phyloP scores from a whole-genome alignment of 1,139 yeast genomes.

The Trichomonascaceae sp. region DNA sequence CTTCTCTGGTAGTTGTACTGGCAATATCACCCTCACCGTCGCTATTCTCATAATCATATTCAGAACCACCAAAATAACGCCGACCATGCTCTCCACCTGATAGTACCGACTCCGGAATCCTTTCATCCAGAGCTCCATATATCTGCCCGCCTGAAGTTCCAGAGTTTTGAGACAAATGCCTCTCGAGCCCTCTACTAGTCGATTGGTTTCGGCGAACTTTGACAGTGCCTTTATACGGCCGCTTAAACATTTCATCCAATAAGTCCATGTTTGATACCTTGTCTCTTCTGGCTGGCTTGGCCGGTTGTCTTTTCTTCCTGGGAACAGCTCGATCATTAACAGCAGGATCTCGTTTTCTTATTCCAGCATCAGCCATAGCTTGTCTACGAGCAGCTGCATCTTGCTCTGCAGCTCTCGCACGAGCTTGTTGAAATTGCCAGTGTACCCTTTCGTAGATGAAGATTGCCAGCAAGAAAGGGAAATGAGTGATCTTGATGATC shows the following conservation, averaged over 20 bases:
- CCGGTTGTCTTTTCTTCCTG: neutral
- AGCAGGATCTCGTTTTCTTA: slow-evolving; percentile 2
- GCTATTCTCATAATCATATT: slow-evolving; percentile 3
- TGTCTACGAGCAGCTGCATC: neutral
- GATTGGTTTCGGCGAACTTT: neutral
- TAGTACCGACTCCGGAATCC: neutral
- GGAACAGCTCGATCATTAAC: slow-evolving; percentile 1
- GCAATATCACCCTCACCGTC: slow-evolving; percentile 4
- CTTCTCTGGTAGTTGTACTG: slow-evolving; percentile 2
- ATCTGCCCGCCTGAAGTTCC: slow-evolving; percentile 1
- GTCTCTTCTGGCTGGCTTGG: slow-evolving; percentile 11
- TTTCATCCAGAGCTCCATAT: neutral
- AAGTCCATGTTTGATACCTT: slow-evolving; percentile 27
- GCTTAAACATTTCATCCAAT: slow-evolving; percentile 27
- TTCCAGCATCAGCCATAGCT: slow-evolving; percentile 7
- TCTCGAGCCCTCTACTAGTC: neutral
- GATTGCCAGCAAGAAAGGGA: slow-evolving; percentile 33
- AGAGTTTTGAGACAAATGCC: neutral
- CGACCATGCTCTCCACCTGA: slow-evolving; percentile 4
- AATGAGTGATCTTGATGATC: slow-evolving; percentile 35
- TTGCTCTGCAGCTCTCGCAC: neutral
- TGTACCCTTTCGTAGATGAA: slow-evolving; percentile 30
- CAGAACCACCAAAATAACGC: slow-evolving; percentile 5
- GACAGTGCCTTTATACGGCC: slow-evolving; percentile 26
- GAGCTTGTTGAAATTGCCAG: slow-evolving; percentile 5